These are phyloP conservation scores for Kokia cookei DNA, from an alignment of 441 rosid genomes.

Conservation along the genomic window DNA sequence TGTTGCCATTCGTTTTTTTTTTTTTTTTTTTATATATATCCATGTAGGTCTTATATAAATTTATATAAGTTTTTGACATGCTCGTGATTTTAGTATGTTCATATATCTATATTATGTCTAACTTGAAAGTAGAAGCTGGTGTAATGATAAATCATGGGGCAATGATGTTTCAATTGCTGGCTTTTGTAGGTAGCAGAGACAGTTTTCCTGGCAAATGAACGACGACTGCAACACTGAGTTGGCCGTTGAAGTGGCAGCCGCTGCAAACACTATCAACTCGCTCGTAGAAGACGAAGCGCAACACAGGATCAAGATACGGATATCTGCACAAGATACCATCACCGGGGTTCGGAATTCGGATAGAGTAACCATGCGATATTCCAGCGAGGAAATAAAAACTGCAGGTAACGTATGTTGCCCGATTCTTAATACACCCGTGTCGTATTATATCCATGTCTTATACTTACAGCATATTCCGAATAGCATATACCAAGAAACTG, in stretches of 20 bases:
- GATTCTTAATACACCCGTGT: too few relatives aligned
- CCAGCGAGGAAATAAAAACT: conserved; percentile 25
- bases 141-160: neutral
- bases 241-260: conserved; percentile 64
- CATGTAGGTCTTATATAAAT: too few relatives aligned
- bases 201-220: conserved; percentile 19
- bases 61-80: too few relatives aligned
- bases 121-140: neutral
- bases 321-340: conserved; percentile 28
- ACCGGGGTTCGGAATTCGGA: conserved; percentile 13
- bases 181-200: conserved; percentile 20
- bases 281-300: conserved; percentile 33
- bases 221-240: conserved; percentile 33
- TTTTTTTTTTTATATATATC: too few relatives aligned
- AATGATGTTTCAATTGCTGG: neutral
- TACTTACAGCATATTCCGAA: too few relatives aligned
- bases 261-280: conserved; percentile 39
- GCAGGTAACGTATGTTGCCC: conserved; percentile 21
- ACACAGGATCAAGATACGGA: conserved; percentile 23
- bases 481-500: too few relatives aligned
- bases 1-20: too few relatives aligned
- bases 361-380: conserved; percentile 13
- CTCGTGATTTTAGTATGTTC: too few relatives aligned
- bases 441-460: neutral
- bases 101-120: neutral